Percentiles rank a stretch among this genome's conserved stretches.
These are phyloP conservation scores for Saxispiralis lemnorum DNA, from an alignment of 495 filamentous ascomycete genomes.

Conservation along the genomic window DNA sequence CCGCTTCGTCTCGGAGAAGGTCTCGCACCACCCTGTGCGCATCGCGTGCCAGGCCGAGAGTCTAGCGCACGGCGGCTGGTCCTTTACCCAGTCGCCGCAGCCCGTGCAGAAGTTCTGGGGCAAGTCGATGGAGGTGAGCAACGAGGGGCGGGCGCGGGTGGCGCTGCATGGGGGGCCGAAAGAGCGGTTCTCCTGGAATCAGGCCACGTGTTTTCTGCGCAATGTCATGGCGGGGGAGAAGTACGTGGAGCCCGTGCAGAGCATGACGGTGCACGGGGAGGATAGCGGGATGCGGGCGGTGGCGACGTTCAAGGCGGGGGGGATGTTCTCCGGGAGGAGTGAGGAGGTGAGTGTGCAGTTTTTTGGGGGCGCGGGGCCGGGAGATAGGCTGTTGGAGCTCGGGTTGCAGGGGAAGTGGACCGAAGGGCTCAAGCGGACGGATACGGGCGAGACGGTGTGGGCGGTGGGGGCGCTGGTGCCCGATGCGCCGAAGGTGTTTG, in stretches of 20 bases:
- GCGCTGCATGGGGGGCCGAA: slow-evolving; percentile 46
- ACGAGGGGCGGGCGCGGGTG: slow-evolving; percentile 68
- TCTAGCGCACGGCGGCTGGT: slow-evolving; percentile 42
- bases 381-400: slow-evolving; percentile 41
- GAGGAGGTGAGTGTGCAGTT: slow-evolving; percentile 71
- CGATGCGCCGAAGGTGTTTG: slow-evolving; percentile 60
- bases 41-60: slow-evolving; percentile 86
- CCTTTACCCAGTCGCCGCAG: slow-evolving; percentile 64
- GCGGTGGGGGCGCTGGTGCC: slow-evolving; percentile 54
- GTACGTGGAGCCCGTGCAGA: slow-evolving; percentile 87
- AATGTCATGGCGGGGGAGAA: slow-evolving; percentile 98
- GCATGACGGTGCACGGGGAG: slow-evolving; percentile 67
- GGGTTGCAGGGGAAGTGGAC: slow-evolving; percentile 77
- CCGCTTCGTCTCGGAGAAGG: slow-evolving; percentile 81
- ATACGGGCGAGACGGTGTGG: slow-evolving; percentile 49
- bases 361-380: slow-evolving; percentile 30
- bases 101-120: slow-evolving; percentile 98
- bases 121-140: slow-evolving; percentile 81
- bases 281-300: slow-evolving; percentile 59
- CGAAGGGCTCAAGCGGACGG: slow-evolving; percentile 40
- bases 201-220: slow-evolving; percentile 73
- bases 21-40: slow-evolving; percentile 77
- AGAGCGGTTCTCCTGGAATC: slow-evolving; percentile 68
- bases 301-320: slow-evolving; percentile 75
- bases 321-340: slow-evolving; percentile 88